These are phyloP conservation scores for Candolleomyces aberdarensis DNA, from an alignment of 768 basidiomycete genomes.

Conservation along the genomic window DNA sequence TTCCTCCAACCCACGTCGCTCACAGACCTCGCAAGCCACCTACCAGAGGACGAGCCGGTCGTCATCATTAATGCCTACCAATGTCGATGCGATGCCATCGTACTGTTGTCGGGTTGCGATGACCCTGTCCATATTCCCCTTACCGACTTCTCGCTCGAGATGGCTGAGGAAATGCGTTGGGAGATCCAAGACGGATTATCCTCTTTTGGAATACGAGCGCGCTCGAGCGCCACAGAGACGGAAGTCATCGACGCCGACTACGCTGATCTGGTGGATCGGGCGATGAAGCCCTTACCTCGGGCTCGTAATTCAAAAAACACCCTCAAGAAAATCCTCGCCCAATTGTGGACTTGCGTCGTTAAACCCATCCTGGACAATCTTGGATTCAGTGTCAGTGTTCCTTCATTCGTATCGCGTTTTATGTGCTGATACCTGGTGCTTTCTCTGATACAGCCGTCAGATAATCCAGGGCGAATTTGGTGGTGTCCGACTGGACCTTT, in stretches of 20 bases:
- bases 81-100: background rate
- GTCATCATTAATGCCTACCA: background rate
- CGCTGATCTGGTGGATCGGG: background rate
- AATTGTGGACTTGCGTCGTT: background rate
- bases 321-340: background rate
- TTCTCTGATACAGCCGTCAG: background rate
- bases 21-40: background rate
- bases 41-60: constrained; percentile 11
- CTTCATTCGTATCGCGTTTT: too few relatives aligned
- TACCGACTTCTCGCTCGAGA: background rate
- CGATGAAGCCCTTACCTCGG: background rate
- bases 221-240: background rate
- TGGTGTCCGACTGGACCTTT: constrained; percentile 29
- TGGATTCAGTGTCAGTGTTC: constrained; percentile 1
- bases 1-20: constrained; percentile 16
- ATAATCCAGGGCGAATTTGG: constrained; percentile 3
- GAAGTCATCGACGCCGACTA: background rate
- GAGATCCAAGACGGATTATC: background rate
- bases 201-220: background rate
- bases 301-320: background rate
- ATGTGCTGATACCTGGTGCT: background rate
- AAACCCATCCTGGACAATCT: constrained; percentile 9
- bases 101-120: background rate
- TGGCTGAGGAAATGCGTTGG: too few relatives aligned
- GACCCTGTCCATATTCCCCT: background rate